Evolutionary conservation across 2,329 filamentous ascomycete genomes (phyloP), one percentile per base, ranked within the genome.

Genomic region (Ilyonectria robusta): DNA sequence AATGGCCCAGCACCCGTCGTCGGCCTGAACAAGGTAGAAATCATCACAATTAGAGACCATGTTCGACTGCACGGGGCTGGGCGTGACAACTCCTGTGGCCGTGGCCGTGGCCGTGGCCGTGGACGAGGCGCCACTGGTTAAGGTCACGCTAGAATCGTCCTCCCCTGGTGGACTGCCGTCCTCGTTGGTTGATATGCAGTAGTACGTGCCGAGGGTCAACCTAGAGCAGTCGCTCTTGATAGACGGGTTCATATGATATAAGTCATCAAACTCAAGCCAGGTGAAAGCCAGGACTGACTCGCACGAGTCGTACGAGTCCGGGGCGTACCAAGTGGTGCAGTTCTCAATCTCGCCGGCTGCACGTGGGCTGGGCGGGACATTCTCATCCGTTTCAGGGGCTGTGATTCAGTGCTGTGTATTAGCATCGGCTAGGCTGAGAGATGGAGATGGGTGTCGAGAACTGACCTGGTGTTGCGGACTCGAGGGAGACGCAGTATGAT

Each of bases 321-420:
- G 21, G 13, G 10, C 13, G 13, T 2, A 33, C 54, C 54, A 64
- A 11, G 42, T 44, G 13, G 53, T 64, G 37, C 44, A 64, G 26
- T 58, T 51, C 44, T 58, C 33, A 23, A 51, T 33, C 44, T 64
- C 61, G 29, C 53, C 53, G 17, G 44, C 42, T n/a, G 51, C 61
- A 26, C 61, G 61, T 26, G 54, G 61, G 46, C 17, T 64, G 4
- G 61, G 54, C 13, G 61, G 54, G 10, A 21, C 23, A 19, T 42
- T 21, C 48, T 21, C 21, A 21, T 21, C 21, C 21, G 21, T 21
- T 21, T 21, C 21, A 21, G 21, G 21, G 21, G 21, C 21, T 21
- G 21, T 21, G 21, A 3, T 21, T 21, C 21, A 21, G 21, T 21
- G 21, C 21, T 21, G 21, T 21, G 21, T 21, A 21, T 21, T 21